A percentile compares a stretch with the other conserved stretches of the same genome.
phyloP scores from a whole-genome alignment of 768 basidiomycete genomes.

The Phanerodontia chrysosporium region DNA sequence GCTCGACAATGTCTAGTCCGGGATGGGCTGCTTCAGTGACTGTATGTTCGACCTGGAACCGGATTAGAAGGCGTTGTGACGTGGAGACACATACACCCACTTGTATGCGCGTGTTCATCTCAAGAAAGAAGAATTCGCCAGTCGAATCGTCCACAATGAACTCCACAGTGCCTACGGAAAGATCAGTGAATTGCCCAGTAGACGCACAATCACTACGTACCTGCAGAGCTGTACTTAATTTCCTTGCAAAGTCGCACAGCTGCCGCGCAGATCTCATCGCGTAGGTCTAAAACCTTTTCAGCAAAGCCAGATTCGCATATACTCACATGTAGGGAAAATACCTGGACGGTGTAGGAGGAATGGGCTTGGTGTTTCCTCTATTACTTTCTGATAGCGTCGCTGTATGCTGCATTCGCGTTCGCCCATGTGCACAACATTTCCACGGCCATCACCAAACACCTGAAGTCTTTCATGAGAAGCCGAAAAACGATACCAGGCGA shows the following conservation, averaged over 20 bases:
- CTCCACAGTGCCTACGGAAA: conserved; percentile 56
- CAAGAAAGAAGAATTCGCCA: conserved; percentile 59
- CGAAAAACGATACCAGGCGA: not conserved
- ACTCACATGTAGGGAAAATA: conserved; percentile 13
- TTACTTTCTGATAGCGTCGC: conserved; percentile 66
- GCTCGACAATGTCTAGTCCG: conserved; percentile 55
- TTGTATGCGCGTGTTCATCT: conserved; percentile 69
- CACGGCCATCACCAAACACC: conserved; percentile 65
- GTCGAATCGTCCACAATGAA: conserved; percentile 55
- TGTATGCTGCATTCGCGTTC: conserved; percentile 72
- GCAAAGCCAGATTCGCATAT: not conserved
- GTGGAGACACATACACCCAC: conserved; percentile 22
- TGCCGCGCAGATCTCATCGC: conserved; percentile 46
- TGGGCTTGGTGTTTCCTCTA: conserved; percentile 66
- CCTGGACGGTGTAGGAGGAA: conserved; percentile 45
- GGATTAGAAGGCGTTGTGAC: not conserved
- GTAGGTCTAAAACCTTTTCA: conserved; percentile 36
- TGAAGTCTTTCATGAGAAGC: conserved; percentile 15
- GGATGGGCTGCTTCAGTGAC: conserved; percentile 55
- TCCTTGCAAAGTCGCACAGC: conserved; percentile 44
- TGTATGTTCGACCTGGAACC: conserved; percentile 56
- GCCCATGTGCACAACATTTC: conserved; percentile 57
- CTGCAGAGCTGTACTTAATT: conserved; percentile 57
- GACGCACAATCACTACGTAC: conserved; percentile 25
- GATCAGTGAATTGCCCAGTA: not conserved